A percentile compares a stretch with the other conserved stretches of the same genome.
Conservation (phyloP, 176 grass and related monocot genomes). For the Avena eriantha region DNA sequence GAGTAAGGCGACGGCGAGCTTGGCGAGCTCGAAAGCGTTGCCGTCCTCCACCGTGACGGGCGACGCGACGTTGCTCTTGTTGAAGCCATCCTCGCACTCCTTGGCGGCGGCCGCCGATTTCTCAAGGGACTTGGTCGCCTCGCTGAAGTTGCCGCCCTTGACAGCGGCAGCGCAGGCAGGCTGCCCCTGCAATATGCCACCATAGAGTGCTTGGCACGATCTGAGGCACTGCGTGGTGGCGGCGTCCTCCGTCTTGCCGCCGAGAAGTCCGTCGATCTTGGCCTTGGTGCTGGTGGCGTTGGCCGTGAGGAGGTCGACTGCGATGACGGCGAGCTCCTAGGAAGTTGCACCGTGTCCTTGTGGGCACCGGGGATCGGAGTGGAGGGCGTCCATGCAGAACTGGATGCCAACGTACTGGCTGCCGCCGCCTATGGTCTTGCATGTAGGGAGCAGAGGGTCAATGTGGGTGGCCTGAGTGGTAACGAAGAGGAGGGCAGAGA, state of each 20-base stretch:
- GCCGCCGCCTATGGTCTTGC: constrained; percentile 7
- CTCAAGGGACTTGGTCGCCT: not conserved
- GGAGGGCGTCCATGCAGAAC: constrained; percentile 5
- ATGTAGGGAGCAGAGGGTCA: not conserved
- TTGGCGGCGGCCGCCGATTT: not conserved
- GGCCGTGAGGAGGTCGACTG: constrained; percentile 13
- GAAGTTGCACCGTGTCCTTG: not conserved
- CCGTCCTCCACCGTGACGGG: not conserved
- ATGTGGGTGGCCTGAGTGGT: not conserved
- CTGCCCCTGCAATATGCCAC: not conserved
- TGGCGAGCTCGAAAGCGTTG: constrained; percentile 8
- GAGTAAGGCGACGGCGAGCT: not conserved
- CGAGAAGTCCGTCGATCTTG: not conserved
- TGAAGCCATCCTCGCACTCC: constrained; percentile 6
- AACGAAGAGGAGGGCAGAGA: not conserved
- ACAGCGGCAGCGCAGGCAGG: not conserved
- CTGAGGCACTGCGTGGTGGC: not conserved
- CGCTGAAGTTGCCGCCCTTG: not conserved
- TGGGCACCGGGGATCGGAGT: not conserved
- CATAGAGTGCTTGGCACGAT: constrained; percentile 13
- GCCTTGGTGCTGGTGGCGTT: constrained; percentile 21
- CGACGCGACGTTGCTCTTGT: not conserved
- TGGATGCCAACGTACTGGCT: not conserved
- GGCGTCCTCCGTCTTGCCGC: not conserved
- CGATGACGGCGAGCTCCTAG: not conserved